Evolutionary conservation across 352 stramenopile species (phyloP), one percentile per base, ranked within the genome.

Genomic region (Phytopythium delawarense): DNA sequence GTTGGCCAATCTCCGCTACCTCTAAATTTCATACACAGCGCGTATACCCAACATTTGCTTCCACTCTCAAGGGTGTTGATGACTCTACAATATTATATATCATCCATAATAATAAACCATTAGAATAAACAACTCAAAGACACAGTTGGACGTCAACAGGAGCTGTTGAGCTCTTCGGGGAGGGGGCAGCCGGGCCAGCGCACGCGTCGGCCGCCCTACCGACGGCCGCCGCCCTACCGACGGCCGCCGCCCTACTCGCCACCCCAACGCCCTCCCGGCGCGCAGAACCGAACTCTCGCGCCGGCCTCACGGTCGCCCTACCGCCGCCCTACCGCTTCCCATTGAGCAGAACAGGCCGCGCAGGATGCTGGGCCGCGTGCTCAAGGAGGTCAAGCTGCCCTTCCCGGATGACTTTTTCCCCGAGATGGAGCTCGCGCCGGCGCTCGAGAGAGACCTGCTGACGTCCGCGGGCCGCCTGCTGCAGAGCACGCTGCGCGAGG

Each of bases 401-500:
- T 80, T 88, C 49, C 80, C 80, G 54, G 76, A 84, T 52, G 75
- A 88, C 58, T 89, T 89, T 62, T 89, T 89, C 66, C 78, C 78
- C 8, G 62, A 70, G 45, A 64, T 87, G 58, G 55, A 61, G 46
- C 44, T 84, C 37, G 74, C 78, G 5, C 30, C 66, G 9, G 69
- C 79, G 59, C 69, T 71, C 54, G 63, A 57, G 54, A 70, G 60
- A 39, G 52, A 64, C 25, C 82, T 83, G 37, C 72, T 82, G 50
- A 67, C 59, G 59, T 65, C 61, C 0, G 78, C 79, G 35, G 59
- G 59, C 18, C 64, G 63, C 18, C 67, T 83, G 15, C 54, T 89
- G 60, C 54, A 73, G 21, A 59, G 74, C 55, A 77, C 74, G 42
- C 70, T 87, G 52, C 64, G 68, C 23, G 70, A 72, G 16, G 75